Evolutionary conservation across 2,329 filamentous ascomycete genomes (phyloP), one percentile per base, ranked within the genome.

Genomic region (Monilinia laxa): DNA sequence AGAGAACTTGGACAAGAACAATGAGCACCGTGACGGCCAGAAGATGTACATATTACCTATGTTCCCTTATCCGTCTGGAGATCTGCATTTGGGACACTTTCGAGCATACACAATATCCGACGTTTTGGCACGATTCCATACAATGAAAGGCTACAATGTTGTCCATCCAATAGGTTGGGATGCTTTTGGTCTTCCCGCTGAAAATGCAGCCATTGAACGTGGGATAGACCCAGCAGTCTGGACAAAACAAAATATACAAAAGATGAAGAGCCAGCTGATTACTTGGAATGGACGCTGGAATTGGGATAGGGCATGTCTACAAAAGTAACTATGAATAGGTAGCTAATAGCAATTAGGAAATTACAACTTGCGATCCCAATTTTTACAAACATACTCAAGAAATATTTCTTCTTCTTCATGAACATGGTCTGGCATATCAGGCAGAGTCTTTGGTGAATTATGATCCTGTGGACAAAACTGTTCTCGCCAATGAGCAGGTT

Each of bases 101-200:
- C 88, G 93, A 57, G 92, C 96, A 60, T 97, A 96, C 80, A 92
- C 92, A 49, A 95, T 97, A 70, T 92, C 92, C 68, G 93, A 97
- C 80, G 90, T 93, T 12, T 80, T 96, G 63, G 87, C 92, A 18
- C 85, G 93, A 64, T 96, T 89, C 75, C 86, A 88, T 73, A 84
- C 84, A 35, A 87, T 96, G 79, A 87, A 88, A 71, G 92, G 92
- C 20, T 83, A 87, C 71, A 80, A 90, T 65, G 91, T 96, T 42
- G 78, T 96, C 64, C 85, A 96, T 70, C 92, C 93, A n/a, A 96
- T 96, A 84, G 93, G 93, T 14, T 97, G 93, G 92, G 93, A 97
- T 81, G 91, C 92, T 6, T 96, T 97, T 79, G 93, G 93, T 2
- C 80, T 97, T 66, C 93, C 93, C 14, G 93, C 93, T 54, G 93